Base-by-base conservation (phyloP, 2,329 filamentous ascomycete genomes). In the Dryadomyces quercus-mongolicae region DNA sequence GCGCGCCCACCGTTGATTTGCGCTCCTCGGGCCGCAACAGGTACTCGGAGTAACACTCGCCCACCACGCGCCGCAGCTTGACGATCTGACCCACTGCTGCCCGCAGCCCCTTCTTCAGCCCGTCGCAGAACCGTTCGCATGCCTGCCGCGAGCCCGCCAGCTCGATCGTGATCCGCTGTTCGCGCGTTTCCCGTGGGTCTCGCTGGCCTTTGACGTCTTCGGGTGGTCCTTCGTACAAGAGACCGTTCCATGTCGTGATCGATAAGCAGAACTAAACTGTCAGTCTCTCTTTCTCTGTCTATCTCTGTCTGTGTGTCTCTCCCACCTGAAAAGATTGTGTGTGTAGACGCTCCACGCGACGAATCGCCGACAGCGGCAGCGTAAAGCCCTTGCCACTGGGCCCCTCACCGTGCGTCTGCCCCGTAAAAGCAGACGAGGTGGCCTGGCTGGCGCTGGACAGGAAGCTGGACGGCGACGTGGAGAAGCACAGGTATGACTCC, bases 341-440 rank as follows among this genome's bases (percentile, higher is more conserved):
- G 65, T 95, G 92, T 55, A 98, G 74, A 55, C 93, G 80, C 72
- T 98, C 93, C 21, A 98, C 93, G 52, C 91, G 79, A 58, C 93
- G 80, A 62, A 98, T 92, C 52, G 89, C 87, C 68, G 88, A 96
- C 21, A 98, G 77, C 5, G 93, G 93, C 54, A 97, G 82, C 2
- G 88, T 96, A 68, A 98, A 97, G 57, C 93, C 93, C 74, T 96
- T 96, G 43, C 91, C 92, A 54, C 88, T 88, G 3, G 93, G 92
- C 0, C 93, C 93, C 21, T 88, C 88, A 56, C 93, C 90, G 65
- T 95, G 86, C 31, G 92, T 96, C 67, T 95, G 88, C 16, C 91
- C 93, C 4, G 89, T 94, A 70, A 94, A 97, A 55, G 82, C 81
- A 49, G 85, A 88, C 20, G 90, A 91, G 0, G 86, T 84, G 58